A percentile compares a stretch with the other conserved stretches of the same genome.
These are phyloP conservation scores for Claviceps pazoutovae DNA, from an alignment of 2,329 filamentous ascomycete genomes.

Conservation along the genomic window DNA sequence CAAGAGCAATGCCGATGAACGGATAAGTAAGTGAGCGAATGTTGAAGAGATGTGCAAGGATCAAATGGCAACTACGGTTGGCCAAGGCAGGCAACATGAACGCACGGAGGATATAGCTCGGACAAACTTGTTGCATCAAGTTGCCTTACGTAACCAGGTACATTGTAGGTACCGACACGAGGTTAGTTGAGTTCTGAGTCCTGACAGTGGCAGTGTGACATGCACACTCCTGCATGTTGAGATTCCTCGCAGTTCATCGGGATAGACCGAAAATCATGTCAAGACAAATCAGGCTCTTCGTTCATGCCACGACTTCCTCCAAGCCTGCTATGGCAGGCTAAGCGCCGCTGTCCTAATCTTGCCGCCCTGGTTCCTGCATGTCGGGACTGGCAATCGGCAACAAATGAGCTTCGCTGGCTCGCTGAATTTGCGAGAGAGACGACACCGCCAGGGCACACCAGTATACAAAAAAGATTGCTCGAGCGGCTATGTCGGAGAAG, in stretches of 20 bases:
- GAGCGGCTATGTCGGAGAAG: constrained; percentile 33
- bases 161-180: too few species aligned
- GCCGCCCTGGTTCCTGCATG: constrained; percentile 49
- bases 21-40: neutral
- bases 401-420: constrained; percentile 62
- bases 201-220: neutral
- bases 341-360: constrained; percentile 38
- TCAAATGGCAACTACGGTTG: neutral
- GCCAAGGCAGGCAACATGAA: neutral
- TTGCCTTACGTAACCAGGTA: too few species aligned
- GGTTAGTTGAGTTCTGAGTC: too few species aligned
- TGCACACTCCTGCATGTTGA: too few species aligned
- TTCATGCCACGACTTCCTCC: constrained; percentile 51
- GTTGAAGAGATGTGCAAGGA: neutral
- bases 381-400: constrained; percentile 46
- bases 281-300: neutral
- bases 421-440: constrained; percentile 38
- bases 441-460: constrained; percentile 4
- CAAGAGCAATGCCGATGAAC: neutral
- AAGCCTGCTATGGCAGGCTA: constrained; percentile 39
- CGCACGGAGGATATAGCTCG: constrained; percentile 16
- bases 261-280: neutral
- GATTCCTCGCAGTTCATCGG: neutral
- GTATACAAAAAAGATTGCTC: constrained; percentile 12
- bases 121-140: constrained; percentile 10